Evolutionary conservation across 1,139 yeast genomes (phyloP).

Genomic region (Geotrichum phurueaensis): DNA sequence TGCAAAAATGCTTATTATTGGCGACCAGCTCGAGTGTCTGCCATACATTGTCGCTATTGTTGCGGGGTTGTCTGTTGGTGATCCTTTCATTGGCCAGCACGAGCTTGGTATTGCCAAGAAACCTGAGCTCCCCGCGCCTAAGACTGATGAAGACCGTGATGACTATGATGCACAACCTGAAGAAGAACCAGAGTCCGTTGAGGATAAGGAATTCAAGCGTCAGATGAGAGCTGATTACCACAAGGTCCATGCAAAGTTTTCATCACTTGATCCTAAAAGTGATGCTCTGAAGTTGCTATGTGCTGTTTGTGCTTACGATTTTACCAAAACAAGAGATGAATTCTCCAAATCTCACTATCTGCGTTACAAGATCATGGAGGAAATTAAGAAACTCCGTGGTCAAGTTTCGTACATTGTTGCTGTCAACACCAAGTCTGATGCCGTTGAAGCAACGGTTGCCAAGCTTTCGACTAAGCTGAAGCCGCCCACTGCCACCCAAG

Average conservation of each 20-base stretch:
- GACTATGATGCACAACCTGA: conserved; percentile 25
- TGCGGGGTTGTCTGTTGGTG: conserved; percentile 90
- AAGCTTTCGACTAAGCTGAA: conserved; percentile 50
- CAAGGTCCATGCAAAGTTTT: conserved; percentile 54
- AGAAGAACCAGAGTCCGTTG: conserved; percentile 31
- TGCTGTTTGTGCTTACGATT: conserved; percentile 87
- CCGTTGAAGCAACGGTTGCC: conserved; percentile 43
- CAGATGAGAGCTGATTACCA: conserved; percentile 46
- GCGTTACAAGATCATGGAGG: conserved; percentile 61
- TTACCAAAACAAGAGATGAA: conserved; percentile 36
- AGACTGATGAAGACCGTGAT: conserved; percentile 24
- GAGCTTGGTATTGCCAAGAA: conserved; percentile 52
- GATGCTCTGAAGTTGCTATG: conserved; percentile 74
- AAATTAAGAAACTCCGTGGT: conserved; percentile 69
- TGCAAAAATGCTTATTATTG: conserved; percentile 81
- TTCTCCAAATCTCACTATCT: conserved; percentile 61
- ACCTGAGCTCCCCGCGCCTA: conserved; percentile 22
- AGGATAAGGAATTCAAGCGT: conserved; percentile 41
- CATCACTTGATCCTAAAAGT: conserved; percentile 61
- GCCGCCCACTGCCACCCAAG: conserved; percentile 64
- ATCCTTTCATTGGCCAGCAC: conserved; percentile 71
- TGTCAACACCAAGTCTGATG: conserved; percentile 49
- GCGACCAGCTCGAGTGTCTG: conserved; percentile 79
- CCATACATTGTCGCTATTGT: conserved; percentile 87
- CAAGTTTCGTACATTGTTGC: conserved; percentile 76